Conservation (phyloP, 306 rosid genomes). For the Trifolium dubium region DNA sequence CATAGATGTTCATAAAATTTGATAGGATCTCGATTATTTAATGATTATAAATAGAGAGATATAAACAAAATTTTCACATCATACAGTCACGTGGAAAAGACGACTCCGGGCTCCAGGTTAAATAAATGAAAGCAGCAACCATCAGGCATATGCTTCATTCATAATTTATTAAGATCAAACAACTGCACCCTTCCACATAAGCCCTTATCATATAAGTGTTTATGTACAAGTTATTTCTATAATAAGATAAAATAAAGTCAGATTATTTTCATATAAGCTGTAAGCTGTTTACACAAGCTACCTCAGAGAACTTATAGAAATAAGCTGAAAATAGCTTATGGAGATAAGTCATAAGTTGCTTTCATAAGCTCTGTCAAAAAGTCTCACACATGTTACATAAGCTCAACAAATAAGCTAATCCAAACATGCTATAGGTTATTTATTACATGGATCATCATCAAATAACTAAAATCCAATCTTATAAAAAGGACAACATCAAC, state of each 20-base stretch:
- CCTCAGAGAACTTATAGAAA: too few species aligned
- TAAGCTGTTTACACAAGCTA: too few species aligned
- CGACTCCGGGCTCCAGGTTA: not conserved
- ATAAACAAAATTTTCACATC: constrained; percentile 6
- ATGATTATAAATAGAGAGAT: not conserved
- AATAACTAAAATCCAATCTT: not conserved
- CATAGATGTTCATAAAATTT: not conserved
- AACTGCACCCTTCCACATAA: not conserved
- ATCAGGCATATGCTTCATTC: constrained; percentile 30
- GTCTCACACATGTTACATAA: too few species aligned
- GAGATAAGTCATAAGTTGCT: too few species aligned
- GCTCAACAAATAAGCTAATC: too few species aligned
- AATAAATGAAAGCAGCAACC: constrained; percentile 8
- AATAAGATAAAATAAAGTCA: too few species aligned
- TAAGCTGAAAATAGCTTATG: too few species aligned
- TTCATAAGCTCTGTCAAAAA: too few species aligned
- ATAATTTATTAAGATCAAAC: constrained; percentile 22
- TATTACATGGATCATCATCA: constrained; percentile 7
- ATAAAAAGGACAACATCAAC: constrained; percentile 1
- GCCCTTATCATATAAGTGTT: too few species aligned
- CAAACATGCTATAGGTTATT: not conserved
- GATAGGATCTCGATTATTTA: not conserved
- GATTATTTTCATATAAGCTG: too few species aligned
- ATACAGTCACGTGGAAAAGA: not conserved
- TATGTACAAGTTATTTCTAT: too few species aligned